Evolutionary conservation across 78 protist genomes (phyloP), one percentile per base, ranked within the genome.

Genomic region (Dictyostelium purpureum): DNA sequence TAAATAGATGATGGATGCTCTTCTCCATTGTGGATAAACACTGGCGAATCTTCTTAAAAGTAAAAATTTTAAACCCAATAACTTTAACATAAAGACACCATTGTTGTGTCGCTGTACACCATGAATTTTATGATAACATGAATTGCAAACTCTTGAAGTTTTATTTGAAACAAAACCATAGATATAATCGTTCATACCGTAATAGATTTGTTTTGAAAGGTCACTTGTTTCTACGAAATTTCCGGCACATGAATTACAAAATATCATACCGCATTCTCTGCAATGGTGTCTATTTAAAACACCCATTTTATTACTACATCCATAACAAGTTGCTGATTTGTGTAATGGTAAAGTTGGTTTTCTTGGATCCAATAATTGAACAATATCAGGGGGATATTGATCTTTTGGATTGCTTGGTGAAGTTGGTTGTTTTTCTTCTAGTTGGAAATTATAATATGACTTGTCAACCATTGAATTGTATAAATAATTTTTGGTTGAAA

Each of bases 181-280:
- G 5, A 21, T 33, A 45, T 66, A n/a, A 42, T 63, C 71, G 24
- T 63, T 63, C 33, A 63, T 42, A 33, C 71, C 71, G 33, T 40
- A 28, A 43, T 85, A 88, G 2, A 47, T 76, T 49, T 63, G 80
- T 12, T 18, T 59, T 4, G 47, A 38, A 35, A 79, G 43, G 18
- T 51, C 19, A 21, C 37, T 28, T 6, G 19, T 14, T n/a, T 88
- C 78, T 3, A 79, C 67, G 21, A 21, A 38, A 11, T 71, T 11
- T 19, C 45, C 28, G 21, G 87, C 28, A 56, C 94, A 88, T 18
- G 9, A 28, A 9, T 47, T 11, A 35, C 94, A 88, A 61, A 76
- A 88, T 24, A 78, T 45, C 88, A 51, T 87, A 66, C 93, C 93
- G 67, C 93, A 87, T 11, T 77, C 81, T 38, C 93, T 70, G 40